Conservation (phyloP, 2,329 filamentous ascomycete genomes). For the Emmonsiellopsis sp. region DNA sequence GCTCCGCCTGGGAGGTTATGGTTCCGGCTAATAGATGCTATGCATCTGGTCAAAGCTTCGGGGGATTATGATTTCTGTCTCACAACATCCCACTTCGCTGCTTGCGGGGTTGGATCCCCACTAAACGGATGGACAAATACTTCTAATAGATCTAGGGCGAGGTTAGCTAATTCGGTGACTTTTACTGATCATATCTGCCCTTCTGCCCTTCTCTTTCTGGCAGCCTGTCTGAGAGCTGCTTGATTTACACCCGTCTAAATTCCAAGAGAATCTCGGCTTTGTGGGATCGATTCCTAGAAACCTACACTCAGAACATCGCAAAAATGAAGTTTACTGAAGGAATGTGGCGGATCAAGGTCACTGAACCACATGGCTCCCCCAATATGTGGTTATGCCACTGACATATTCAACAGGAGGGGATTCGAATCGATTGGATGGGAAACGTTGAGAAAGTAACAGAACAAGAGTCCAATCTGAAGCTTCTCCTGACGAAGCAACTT, state of each 20-base stretch:
- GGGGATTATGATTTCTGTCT: not conserved
- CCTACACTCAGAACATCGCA: not conserved
- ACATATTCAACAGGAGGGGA: slow-evolving; percentile 21
- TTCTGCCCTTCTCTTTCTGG: too few species aligned
- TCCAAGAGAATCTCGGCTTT: not conserved
- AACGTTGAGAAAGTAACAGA: slow-evolving; percentile 27
- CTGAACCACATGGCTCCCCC: not conserved
- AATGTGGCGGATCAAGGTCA: slow-evolving; percentile 30
- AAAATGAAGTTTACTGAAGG: slow-evolving; percentile 36
- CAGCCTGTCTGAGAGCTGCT: too few species aligned
- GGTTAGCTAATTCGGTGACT: too few species aligned
- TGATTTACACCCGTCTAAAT: too few species aligned
- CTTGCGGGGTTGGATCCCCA: not conserved
- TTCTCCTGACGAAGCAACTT: slow-evolving; percentile 31
- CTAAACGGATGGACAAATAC: not conserved
- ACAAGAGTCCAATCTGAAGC: slow-evolving; percentile 22
- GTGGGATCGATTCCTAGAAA: not conserved
- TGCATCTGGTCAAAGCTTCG: too few species aligned
- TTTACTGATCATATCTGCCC: too few species aligned
- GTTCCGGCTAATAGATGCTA: too few species aligned
- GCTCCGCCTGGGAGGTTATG: too few species aligned
- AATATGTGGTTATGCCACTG: not conserved
- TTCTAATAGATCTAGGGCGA: too few species aligned
- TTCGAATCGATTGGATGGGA: slow-evolving; percentile 34
- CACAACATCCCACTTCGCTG: not conserved